Conservation (phyloP, 441 rosid species). For the Gossypium trilobum region DNA sequence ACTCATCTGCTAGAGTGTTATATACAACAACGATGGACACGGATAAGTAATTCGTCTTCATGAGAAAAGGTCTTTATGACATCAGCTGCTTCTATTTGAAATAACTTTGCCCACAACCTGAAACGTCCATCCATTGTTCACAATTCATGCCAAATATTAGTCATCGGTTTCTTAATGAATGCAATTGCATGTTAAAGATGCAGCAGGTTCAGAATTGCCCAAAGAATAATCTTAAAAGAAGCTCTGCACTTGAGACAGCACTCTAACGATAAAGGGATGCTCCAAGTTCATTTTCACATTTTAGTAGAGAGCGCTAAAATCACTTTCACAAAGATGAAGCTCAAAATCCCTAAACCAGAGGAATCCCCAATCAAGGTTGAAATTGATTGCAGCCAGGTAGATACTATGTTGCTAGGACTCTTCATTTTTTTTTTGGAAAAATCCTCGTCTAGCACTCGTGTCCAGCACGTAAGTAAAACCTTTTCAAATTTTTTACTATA, state of each 20-base stretch:
- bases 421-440: too few relatives aligned
- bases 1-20: slow-evolving; percentile 52
- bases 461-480: too few relatives aligned
- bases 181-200: neutral
- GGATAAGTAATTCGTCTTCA: slow-evolving; percentile 28
- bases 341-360: neutral
- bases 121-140: slow-evolving; percentile 24
- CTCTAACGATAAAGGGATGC: neutral
- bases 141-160: slow-evolving; percentile 11
- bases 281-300: neutral
- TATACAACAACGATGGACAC: slow-evolving; percentile 33
- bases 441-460: too few relatives aligned
- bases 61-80: slow-evolving; percentile 21
- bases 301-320: neutral
- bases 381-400: neutral
- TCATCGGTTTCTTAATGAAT: neutral
- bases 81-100: slow-evolving; percentile 20
- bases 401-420: neutral
- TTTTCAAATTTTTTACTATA: too few relatives aligned
- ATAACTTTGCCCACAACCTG: slow-evolving; percentile 35
- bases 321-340: neutral
- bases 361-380: neutral
- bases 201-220: neutral
- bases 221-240: neutral
- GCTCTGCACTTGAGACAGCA: neutral